Conservation (phyloP, 192 early-diverging fungal genomes). For the Backusella macrospora region DNA sequence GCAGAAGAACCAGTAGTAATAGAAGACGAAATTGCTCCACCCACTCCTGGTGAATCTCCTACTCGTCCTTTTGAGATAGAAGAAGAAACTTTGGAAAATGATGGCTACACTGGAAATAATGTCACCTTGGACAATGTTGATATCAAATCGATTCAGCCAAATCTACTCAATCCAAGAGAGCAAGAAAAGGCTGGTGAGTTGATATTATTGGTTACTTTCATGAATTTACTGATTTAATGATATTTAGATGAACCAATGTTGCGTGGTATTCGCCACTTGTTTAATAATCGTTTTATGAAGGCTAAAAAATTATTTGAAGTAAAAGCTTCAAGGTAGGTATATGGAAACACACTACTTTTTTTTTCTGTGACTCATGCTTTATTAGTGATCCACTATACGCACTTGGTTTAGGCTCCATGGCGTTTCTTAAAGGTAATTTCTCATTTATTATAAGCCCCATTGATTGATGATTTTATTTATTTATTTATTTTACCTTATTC, state of each 20-base stretch:
- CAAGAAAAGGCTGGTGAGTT: slow-evolving; percentile 27
- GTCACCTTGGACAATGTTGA: slow-evolving; percentile 23
- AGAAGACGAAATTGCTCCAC: slow-evolving; percentile 20
- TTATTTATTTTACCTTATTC: neutral
- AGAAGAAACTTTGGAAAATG: slow-evolving; percentile 19
- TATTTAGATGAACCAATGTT: slow-evolving; percentile 33
- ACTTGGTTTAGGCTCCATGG: slow-evolving; percentile 42
- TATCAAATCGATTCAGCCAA: slow-evolving; percentile 19
- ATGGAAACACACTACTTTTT: neutral
- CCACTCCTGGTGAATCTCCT: slow-evolving; percentile 32
- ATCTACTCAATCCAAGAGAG: slow-evolving; percentile 23
- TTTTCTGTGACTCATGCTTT: neutral
- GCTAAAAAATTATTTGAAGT: slow-evolving; percentile 53
- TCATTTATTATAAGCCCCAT: slow-evolving; percentile 2
- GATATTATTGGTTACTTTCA: neutral
- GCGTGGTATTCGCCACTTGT: slow-evolving; percentile 44
- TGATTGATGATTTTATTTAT: neutral
- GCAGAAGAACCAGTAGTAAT: neutral
- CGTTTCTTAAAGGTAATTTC: slow-evolving; percentile 28
- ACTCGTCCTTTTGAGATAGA: neutral
- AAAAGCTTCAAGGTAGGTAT: slow-evolving; percentile 42
- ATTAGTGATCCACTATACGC: slow-evolving; percentile 54
- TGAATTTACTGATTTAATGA: neutral
- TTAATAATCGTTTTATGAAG: slow-evolving; percentile 56
- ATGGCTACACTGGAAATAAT: slow-evolving; percentile 22